Percentiles rank a stretch among this genome's conserved stretches.
These are phyloP conservation scores for Eremothecium sinecaudum DNA, from an alignment of 1,139 yeast species.

Conservation along the genomic window DNA sequence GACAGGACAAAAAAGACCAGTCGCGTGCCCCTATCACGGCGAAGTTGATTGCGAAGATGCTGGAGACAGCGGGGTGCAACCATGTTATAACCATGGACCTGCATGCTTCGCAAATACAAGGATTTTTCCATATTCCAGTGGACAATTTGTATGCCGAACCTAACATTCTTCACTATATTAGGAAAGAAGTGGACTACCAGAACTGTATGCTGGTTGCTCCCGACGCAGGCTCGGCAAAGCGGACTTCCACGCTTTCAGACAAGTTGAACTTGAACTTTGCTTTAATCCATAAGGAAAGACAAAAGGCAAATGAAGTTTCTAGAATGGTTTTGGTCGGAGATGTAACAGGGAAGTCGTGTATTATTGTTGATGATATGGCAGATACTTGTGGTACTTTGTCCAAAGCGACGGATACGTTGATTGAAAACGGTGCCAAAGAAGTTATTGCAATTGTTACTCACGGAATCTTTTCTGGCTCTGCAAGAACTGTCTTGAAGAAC, in stretches of 20 bases:
- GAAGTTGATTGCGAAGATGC: conserved; percentile 62
- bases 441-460: conserved; percentile 74
- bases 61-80: conserved; percentile 72
- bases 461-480: conserved; percentile 68
- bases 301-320: conserved; percentile 68
- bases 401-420: conserved; percentile 50
- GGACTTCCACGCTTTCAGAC: conserved; percentile 74
- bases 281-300: conserved; percentile 72
- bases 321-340: conserved; percentile 77
- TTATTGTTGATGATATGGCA: conserved; percentile 74
- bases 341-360: conserved; percentile 58
- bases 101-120: conserved; percentile 80
- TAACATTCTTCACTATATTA: conserved; percentile 58
- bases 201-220: conserved; percentile 76
- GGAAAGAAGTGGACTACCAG: conserved; percentile 40
- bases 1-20: conserved; percentile 77
- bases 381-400: conserved; percentile 77
- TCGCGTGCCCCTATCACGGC: conserved; percentile 79
- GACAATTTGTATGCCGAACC: conserved; percentile 80
- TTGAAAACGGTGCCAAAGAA: conserved; percentile 61
- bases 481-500: conserved; percentile 50
- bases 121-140: conserved; percentile 72
- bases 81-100: conserved; percentile 78
- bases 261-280: conserved; percentile 69
- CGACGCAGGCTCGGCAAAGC: conserved; percentile 81